Evolutionary conservation across 2,329 filamentous ascomycete genomes (phyloP).

Genomic region (Cercospora berteroae): DNA sequence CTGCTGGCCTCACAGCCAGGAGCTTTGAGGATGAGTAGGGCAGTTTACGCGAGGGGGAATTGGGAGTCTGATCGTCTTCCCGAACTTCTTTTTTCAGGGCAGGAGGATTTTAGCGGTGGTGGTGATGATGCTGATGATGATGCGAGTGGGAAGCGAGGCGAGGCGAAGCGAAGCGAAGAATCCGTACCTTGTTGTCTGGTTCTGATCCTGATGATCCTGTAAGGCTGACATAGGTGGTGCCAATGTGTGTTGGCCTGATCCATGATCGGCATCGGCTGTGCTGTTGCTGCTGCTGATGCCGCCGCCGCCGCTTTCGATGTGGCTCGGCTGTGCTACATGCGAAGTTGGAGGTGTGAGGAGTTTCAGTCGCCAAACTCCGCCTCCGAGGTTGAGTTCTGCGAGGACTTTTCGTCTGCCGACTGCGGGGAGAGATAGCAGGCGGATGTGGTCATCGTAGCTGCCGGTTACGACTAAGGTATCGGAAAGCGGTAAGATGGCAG

Average conservation of each 20-base stretch:
- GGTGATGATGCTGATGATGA: neutral
- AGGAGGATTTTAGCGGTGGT: neutral
- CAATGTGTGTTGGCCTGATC: neutral
- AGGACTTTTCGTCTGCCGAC: constrained; percentile 53
- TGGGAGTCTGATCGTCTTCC: neutral
- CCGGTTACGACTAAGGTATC: constrained; percentile 71
- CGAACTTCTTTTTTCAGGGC: neutral
- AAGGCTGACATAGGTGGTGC: constrained; percentile 3
- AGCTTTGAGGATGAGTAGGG: neutral
- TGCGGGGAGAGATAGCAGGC: constrained; percentile 56
- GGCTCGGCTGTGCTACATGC: constrained; percentile 1
- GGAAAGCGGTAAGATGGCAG: constrained; percentile 73
- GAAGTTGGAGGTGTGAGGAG: constrained; percentile 45
- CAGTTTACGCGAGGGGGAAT: neutral
- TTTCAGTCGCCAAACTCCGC: constrained; percentile 85
- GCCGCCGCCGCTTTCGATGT: neutral
- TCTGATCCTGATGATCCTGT: constrained; percentile 14
- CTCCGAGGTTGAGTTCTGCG: constrained; percentile 64
- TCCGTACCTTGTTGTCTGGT: constrained; percentile 16
- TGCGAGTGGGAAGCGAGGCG: neutral
- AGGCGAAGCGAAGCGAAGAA: neutral
- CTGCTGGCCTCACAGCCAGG: neutral
- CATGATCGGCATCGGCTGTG: neutral
- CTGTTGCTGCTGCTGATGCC: neutral
- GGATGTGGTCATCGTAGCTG: constrained; percentile 83